Percentiles rank a stretch among this genome's conserved stretches.
phyloP scores from a whole-genome alignment of 2,329 filamentous ascomycete species.

The Fonsecaea monophora region DNA sequence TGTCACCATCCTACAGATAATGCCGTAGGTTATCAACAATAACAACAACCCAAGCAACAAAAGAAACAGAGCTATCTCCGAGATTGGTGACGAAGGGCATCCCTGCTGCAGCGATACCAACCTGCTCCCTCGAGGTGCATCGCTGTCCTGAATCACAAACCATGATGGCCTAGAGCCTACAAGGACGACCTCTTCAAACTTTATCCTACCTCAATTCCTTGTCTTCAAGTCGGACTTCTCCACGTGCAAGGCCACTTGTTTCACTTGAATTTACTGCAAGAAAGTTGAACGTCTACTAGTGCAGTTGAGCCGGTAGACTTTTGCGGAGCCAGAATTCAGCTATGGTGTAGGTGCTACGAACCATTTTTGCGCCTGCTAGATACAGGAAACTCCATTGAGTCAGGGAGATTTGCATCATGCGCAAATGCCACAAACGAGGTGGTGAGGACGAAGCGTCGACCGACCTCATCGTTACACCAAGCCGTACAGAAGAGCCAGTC shows the following conservation, averaged over 20 bases:
- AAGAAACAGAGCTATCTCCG: not conserved
- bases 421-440: not conserved
- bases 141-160: not conserved
- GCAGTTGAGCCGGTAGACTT: not conserved
- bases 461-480: not conserved
- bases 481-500: not conserved
- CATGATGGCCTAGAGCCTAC: not conserved
- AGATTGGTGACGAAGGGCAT: slow-evolving; percentile 7
- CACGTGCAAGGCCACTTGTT: slow-evolving; percentile 20
- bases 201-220: not conserved
- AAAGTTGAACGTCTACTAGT: slow-evolving; percentile 2
- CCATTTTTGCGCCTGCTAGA: not conserved
- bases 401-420: not conserved
- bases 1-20: not conserved
- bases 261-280: slow-evolving; percentile 9
- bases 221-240: slow-evolving; percentile 8
- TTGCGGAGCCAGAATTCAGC: not conserved
- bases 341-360: not conserved
- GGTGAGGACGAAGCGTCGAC: not conserved
- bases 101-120: not conserved
- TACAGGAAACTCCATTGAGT: not conserved
- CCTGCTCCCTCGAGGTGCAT: not conserved
- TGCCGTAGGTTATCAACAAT: not conserved
- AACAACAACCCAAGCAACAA: not conserved
- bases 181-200: not conserved